Evolutionary conservation across 2,329 filamentous ascomycete species (phyloP), one percentile per base, ranked within the genome.

Genomic region (Fusarium nanum): DNA sequence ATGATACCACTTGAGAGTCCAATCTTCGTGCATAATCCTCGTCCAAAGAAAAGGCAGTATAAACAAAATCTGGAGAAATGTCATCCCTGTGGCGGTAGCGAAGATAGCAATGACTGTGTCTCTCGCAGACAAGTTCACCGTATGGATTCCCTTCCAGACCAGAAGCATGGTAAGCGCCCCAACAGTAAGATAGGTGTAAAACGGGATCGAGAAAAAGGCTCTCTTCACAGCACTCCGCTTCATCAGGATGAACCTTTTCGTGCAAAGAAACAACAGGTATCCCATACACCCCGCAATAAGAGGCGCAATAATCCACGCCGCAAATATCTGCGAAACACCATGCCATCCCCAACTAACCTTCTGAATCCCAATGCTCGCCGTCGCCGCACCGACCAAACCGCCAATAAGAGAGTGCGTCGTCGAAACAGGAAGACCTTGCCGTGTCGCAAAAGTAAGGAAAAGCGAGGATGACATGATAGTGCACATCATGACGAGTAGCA

Each of bases 401-500:
- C 80, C 84, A 41, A 86, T 82, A 41, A 86, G 82, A 56, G 83
- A 85, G 73, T 87, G 84, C 0, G 86, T 88, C 4, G 86, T 87
- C 5, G 84, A 86, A 6, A 88, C 83, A 2, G 86, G 86, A 64
- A 87, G 78, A 49, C 84, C 85, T 49, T 84, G 78, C 10, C 80
- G 76, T 3, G 86, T 88, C 2, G 85, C 85, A 48, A 85, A 71
- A 3, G 85, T 87, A 16, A 88, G 80, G 66, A 85, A 88, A n/a
- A 83, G 73, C 1, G 85, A 84, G 0, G 81, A 86, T 6, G 82
- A 83, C 46, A 87, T 73, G 56, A 87, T 80, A 30, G 85, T 84
- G 68, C 85, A 87, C 70, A 86, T 83, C 83, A 89, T 88, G 60
- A 83, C 77, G 25, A 87, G 81, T 63, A 88, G 16, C 81, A 82